Conservation (phyloP, 2,329 filamentous ascomycete genomes). For the Xylaria sp. region DNA sequence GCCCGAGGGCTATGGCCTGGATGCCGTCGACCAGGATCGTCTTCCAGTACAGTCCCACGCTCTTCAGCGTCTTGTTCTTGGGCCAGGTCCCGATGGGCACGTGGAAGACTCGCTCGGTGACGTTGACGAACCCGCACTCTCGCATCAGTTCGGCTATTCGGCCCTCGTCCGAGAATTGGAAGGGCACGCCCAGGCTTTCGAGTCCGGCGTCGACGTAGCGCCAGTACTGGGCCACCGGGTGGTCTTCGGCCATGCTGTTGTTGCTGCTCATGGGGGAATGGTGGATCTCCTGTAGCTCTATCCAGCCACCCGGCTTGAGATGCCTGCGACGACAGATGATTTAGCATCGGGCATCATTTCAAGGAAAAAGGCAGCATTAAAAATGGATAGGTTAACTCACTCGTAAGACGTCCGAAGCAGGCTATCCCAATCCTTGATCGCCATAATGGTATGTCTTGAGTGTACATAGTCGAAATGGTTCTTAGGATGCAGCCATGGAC, state of each 20-base stretch:
- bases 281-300: conserved; percentile 58
- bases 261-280: conserved; percentile 51
- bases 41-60: conserved; percentile 55
- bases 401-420: conserved; percentile 51
- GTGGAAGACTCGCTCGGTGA: conserved; percentile 52
- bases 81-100: conserved; percentile 60
- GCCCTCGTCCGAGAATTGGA: conserved; percentile 47
- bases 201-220: conserved; percentile 48
- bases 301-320: conserved; percentile 57
- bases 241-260: conserved; percentile 41
- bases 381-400: conserved; percentile 46
- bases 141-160: conserved; percentile 49
- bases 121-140: conserved; percentile 55
- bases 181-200: conserved; percentile 48
- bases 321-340: conserved; percentile 40
- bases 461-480: conserved; percentile 65
- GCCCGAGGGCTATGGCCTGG: conserved; percentile 54
- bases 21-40: conserved; percentile 53
- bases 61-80: conserved; percentile 53
- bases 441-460: conserved; percentile 58
- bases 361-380: background rate
- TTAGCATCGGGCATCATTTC: conserved; percentile 5
- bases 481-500: conserved; percentile 55
- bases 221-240: conserved; percentile 53
- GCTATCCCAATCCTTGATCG: conserved; percentile 57